Evolutionary conservation across 768 basidiomycete genomes (phyloP).

Genomic region (Agaricus subrufescens): DNA sequence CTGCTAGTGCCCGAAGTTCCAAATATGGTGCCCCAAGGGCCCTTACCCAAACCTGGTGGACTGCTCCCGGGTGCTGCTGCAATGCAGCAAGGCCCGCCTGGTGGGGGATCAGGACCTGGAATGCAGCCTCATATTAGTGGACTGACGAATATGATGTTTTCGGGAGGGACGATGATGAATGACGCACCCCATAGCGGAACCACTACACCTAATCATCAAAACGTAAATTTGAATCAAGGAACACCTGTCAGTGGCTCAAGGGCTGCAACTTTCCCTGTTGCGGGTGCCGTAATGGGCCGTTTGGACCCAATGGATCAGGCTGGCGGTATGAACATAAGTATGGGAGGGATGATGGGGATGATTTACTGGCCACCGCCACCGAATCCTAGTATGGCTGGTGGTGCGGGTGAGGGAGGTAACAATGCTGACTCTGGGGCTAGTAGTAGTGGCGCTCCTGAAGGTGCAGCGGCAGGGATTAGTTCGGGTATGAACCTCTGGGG

Average conservation of each 20-base stretch:
- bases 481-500: constrained; percentile 11
- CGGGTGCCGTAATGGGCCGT: constrained; percentile 3
- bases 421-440: no score
- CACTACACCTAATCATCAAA: constrained; percentile 5
- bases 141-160: constrained; percentile 28
- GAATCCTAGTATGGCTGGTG: neutral
- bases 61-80: constrained; percentile 4
- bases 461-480: neutral
- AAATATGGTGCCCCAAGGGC: constrained; percentile 1
- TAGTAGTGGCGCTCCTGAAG: neutral
- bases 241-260: constrained; percentile 4
- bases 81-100: constrained; percentile 7
- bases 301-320: constrained; percentile 2
- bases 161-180: constrained; percentile 24
- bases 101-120: constrained; percentile 5
- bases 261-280: constrained; percentile 4
- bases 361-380: neutral
- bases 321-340: constrained; percentile 3
- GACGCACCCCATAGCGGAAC: constrained; percentile 15
- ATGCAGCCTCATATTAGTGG: constrained; percentile 5
- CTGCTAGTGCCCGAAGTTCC: constrained; percentile 1
- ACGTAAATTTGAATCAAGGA: constrained; percentile 3
- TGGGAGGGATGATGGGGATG: constrained; percentile 8
- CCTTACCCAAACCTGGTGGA: neutral
- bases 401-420: neutral